These are phyloP conservation scores for Ustilago esculenta DNA, from an alignment of 1,284 basidiomycete species.

Conservation along the genomic window DNA sequence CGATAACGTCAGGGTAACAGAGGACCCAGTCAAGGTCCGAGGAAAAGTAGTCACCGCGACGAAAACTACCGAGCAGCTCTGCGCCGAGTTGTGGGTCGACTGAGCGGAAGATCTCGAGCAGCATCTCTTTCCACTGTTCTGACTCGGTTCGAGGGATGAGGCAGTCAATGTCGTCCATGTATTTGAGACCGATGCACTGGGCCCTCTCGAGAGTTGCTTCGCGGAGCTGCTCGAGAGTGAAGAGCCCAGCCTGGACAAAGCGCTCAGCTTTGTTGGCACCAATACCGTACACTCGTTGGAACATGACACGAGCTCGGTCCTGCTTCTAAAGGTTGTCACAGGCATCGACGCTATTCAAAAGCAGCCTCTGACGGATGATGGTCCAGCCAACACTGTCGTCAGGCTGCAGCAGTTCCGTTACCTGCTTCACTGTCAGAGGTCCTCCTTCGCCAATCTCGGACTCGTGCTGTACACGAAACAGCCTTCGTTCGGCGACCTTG, in stretches of 20 bases:
- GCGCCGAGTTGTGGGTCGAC: constrained; percentile 22
- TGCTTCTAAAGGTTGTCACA: constrained; percentile 16
- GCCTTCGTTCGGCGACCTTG: constrained; percentile 33
- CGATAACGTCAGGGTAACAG: constrained; percentile 20
- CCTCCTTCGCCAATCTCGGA: constrained; percentile 13
- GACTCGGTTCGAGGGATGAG: constrained; percentile 33
- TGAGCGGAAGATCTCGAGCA: constrained; percentile 16
- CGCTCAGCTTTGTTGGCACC: constrained; percentile 25
- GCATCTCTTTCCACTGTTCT: constrained; percentile 15
- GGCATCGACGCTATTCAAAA: constrained; percentile 18
- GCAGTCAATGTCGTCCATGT: constrained; percentile 33
- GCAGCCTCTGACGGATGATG: constrained; percentile 18
- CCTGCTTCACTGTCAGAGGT: constrained; percentile 21
- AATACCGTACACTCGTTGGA: constrained; percentile 29
- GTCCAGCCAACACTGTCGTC: constrained; percentile 40
- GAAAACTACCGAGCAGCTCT: constrained; percentile 34
- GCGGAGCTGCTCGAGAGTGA: constrained; percentile 27
- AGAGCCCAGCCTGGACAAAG: constrained; percentile 27
- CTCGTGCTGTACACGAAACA: constrained; percentile 38
- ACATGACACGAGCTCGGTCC: constrained; percentile 22
- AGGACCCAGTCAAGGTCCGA: constrained; percentile 43
- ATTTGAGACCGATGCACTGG: constrained; percentile 26
- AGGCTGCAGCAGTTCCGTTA: constrained; percentile 18
- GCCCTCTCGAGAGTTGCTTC: constrained; percentile 31
- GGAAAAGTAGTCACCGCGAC: constrained; percentile 35